Conservation (phyloP, 129 eudicot genomes). For the Ambrosia artemisiifolia region DNA sequence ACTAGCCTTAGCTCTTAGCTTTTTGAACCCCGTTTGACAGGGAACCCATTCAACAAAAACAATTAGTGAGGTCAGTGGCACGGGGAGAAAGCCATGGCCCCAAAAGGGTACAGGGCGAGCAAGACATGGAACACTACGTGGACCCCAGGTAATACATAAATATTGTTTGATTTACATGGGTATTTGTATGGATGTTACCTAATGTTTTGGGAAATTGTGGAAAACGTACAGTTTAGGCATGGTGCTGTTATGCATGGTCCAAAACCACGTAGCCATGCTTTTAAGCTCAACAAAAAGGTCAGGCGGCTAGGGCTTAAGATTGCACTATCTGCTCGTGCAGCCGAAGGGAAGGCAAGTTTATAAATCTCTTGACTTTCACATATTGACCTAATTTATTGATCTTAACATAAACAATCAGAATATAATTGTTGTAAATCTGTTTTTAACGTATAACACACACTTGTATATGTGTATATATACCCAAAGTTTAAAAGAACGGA, state of each 20-base stretch:
- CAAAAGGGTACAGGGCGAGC: slow-evolving; percentile 97
- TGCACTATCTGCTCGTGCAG: slow-evolving; percentile 95
- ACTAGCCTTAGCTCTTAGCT: neutral
- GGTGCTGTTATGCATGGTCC: slow-evolving; percentile 96
- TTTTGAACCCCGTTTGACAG: slow-evolving; percentile 30
- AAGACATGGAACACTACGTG: slow-evolving; percentile 82
- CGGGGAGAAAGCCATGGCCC: slow-evolving; percentile 87
- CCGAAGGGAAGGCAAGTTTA: slow-evolving; percentile 91
- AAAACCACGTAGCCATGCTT: slow-evolving; percentile 94
- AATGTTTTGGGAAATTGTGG: slow-evolving; percentile 17
- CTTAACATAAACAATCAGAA: neutral
- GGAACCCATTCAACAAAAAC: slow-evolving; percentile 98
- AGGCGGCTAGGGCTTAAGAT: slow-evolving; percentile 79
- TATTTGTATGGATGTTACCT: neutral
- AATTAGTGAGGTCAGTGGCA: slow-evolving; percentile 91
- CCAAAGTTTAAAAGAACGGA: no score
- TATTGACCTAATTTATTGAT: neutral
- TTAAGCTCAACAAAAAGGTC: slow-evolving; percentile 87
- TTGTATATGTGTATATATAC: neutral
- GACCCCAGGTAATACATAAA: slow-evolving; percentile 62
- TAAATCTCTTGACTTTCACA: neutral
- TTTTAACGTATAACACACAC: neutral
- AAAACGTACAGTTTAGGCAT: slow-evolving; percentile 74
- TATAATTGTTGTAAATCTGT: neutral
- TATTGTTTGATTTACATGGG: neutral